Base-by-base conservation (phyloP, 192 early-diverging fungal genomes). In the Backusella australiensis region DNA sequence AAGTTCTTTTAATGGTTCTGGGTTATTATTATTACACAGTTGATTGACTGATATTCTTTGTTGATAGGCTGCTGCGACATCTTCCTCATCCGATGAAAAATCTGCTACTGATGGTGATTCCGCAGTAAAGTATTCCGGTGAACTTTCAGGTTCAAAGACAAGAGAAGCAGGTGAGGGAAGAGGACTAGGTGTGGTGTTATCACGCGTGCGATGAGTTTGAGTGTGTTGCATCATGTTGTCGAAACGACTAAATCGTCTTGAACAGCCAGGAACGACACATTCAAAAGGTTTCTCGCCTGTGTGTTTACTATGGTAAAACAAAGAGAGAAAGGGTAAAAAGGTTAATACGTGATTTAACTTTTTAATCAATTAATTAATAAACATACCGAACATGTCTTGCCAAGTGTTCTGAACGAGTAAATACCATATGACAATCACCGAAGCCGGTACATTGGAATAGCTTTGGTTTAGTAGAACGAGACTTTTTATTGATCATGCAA, bases 171-270 rank as follows among this genome's bases (percentile, higher is more conserved):
- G 29, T 71, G 70, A 49, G 21, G 69, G 19, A 21, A 41, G 41
- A 26, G 41, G 38, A 71, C 36, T 44, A 26, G 38, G 38, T 35
- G n/a, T 46, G 41, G 29, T 6, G 21, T 15, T 19, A 59, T 34
- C 41, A 52, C 85, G 82, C 49, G 83, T 70, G 56, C 76, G 78
- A 77, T 93, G 92, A 52, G 90, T 93, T 49, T 91, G 91, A 11
- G 90, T 91, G 70, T 93, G 92, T 80, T 93, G 92, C 81, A 91
- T 89, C 92, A 93, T 93, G 73, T 93, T 93, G 77, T 93, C 92
- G 67, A 92, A 92, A 7, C 92, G 90, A 81, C 91, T 92, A 49
- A 93, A 93, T 71, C 85, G 86, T 66, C 89, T 84, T 74, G 81
- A 81, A 75, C 92, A 93, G 19, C 83, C 86, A 52, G 89, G 88